These are phyloP conservation scores for Gardenia jasminoides DNA, from an alignment of 257 asterid genomes.

Conservation along the genomic window DNA sequence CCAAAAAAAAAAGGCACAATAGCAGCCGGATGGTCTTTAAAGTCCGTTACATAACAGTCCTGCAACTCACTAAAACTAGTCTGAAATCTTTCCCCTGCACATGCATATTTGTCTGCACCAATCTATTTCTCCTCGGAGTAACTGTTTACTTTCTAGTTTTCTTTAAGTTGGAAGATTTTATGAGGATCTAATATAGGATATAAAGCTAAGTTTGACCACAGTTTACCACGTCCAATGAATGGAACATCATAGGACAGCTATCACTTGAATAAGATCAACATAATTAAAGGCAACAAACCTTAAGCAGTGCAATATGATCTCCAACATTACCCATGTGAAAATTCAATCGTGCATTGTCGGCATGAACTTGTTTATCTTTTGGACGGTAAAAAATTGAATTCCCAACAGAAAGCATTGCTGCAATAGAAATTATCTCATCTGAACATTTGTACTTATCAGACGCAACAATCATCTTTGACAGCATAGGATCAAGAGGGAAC, in stretches of 20 bases:
- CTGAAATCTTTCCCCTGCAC: no score
- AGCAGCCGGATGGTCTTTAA: not conserved
- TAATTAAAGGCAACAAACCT: constrained; percentile 27
- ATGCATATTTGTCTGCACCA: not conserved
- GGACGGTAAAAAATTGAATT: constrained; percentile 94
- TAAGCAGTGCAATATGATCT: constrained; percentile 83
- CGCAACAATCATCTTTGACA: constrained; percentile 90
- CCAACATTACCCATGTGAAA: constrained; percentile 96
- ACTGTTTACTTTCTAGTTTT: not conserved
- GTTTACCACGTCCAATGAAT: not conserved
- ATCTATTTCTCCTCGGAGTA: not conserved
- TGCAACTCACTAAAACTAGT: not conserved
- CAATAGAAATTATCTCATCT: constrained; percentile 85
- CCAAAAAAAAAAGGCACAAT: not conserved
- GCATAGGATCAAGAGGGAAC: constrained; percentile 95
- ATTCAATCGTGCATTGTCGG: constrained; percentile 91
- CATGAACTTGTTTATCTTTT: constrained; percentile 90
- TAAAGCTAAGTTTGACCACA: not conserved
- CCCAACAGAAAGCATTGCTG: constrained; percentile 91
- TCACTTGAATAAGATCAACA: constrained; percentile 1
- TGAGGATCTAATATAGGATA: not conserved
- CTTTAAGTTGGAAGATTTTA: not conserved
- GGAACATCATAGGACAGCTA: not conserved
- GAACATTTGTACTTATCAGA: constrained; percentile 81
- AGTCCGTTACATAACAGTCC: not conserved